Conservation (phyloP, 352 stramenopile species). For the Phytophthora vignae region DNA sequence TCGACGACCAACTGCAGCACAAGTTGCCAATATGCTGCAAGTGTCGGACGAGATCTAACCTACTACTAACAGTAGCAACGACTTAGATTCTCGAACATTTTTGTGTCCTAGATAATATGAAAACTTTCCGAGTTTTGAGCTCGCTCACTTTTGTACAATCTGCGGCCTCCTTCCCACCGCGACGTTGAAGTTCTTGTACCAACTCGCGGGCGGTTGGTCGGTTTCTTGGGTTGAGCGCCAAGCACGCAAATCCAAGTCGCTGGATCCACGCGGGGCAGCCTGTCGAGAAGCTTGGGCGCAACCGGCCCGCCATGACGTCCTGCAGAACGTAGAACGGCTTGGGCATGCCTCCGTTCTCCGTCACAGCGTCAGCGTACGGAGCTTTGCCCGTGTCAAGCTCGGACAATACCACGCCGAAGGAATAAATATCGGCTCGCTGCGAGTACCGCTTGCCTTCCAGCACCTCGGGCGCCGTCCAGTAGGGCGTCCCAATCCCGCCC, state of each 20-base stretch:
- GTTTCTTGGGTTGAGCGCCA: conserved; percentile 21
- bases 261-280: conserved; percentile 47
- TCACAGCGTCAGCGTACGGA: conserved; percentile 38
- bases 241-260: conserved; percentile 26
- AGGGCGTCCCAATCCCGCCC: conserved; percentile 80
- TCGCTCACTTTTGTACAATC: neutral
- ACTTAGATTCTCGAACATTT: neutral
- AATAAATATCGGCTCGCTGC: conserved; percentile 72
- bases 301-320: conserved; percentile 42
- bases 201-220: conserved; percentile 14
- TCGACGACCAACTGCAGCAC: neutral
- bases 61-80: neutral
- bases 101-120: neutral
- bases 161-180: neutral
- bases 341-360: conserved; percentile 10
- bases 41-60: neutral
- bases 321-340: conserved; percentile 53
- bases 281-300: conserved; percentile 51
- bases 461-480: conserved; percentile 85
- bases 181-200: conserved; percentile 3
- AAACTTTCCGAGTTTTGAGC: too few species aligned
- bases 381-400: conserved; percentile 46
- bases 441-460: conserved; percentile 61
- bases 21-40: neutral
- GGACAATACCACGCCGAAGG: conserved; percentile 65